Percentiles rank a stretch among this genome's conserved stretches.
phyloP scores from a whole-genome alignment of 371 early-diverging fungal species.

The Encephalitozoon romaleae region DNA sequence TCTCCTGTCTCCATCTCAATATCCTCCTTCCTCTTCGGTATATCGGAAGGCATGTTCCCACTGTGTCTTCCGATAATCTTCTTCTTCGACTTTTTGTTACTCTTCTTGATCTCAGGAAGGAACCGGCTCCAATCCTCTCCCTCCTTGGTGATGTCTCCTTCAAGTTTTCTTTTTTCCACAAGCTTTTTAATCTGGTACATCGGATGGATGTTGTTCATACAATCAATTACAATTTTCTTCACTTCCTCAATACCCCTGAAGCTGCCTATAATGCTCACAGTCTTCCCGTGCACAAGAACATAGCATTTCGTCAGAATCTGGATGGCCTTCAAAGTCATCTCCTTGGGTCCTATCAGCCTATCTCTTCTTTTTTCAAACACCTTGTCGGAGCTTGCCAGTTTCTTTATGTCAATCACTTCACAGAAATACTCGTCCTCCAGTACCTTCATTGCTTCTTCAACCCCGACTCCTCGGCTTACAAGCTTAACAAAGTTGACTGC shows the following conservation, averaged over 20 bases:
- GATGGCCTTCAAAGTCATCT: slow-evolving; percentile 86
- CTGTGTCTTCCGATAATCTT: slow-evolving; percentile 4
- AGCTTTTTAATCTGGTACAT: slow-evolving; percentile 94
- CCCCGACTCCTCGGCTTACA: slow-evolving; percentile 81
- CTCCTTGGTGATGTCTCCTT: slow-evolving; percentile 82
- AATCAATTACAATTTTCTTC: slow-evolving; percentile 78
- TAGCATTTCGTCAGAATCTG: slow-evolving; percentile 88
- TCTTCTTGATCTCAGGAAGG: slow-evolving; percentile 89
- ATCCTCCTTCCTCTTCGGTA: slow-evolving; percentile 37
- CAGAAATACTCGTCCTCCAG: slow-evolving; percentile 82
- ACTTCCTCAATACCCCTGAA: slow-evolving; percentile 72
- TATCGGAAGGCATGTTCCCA: slow-evolving; percentile 18
- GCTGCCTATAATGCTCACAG: slow-evolving; percentile 84
- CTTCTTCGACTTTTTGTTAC: slow-evolving; percentile 66
- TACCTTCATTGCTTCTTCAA: slow-evolving; percentile 68
- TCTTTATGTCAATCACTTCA: slow-evolving; percentile 92
- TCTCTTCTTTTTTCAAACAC: slow-evolving; percentile 91
- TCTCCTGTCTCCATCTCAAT: slow-evolving; percentile 45
- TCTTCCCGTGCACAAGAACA: slow-evolving; percentile 90
- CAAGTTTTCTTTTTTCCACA: slow-evolving; percentile 92
- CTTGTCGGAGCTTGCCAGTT: slow-evolving; percentile 81
- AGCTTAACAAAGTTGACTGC: slow-evolving; percentile 88
- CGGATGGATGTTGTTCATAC: slow-evolving; percentile 93
- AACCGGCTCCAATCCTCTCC: slow-evolving; percentile 94
- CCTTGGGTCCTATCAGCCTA: slow-evolving; percentile 86